Percentiles rank a stretch among this genome's conserved stretches.
These are phyloP conservation scores for Gossypium schwendimanii DNA, from an alignment of 441 rosid species.

Conservation along the genomic window DNA sequence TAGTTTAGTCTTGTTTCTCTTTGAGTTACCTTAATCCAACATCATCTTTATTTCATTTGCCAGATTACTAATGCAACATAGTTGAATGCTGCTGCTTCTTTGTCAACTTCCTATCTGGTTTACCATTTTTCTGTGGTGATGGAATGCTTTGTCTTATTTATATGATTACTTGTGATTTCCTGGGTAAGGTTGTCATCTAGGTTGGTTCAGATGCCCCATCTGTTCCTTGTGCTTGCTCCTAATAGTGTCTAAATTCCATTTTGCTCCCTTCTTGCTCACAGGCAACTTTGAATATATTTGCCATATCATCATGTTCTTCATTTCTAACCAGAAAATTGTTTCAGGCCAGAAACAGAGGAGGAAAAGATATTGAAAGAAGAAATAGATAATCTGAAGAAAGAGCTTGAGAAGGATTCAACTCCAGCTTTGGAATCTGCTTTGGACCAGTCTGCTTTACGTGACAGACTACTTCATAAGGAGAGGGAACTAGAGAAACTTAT, in stretches of 20 bases:
- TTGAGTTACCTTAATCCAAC: background rate
- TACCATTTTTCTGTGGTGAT: background rate
- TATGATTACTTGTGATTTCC: background rate
- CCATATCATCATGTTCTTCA: background rate
- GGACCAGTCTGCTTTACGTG: slow-evolving; percentile 30
- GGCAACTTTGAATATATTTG: background rate
- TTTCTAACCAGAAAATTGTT: slow-evolving; percentile 18
- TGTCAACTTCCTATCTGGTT: background rate
- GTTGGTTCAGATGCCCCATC: background rate
- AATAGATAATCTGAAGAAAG: slow-evolving; percentile 46
- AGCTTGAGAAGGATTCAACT: slow-evolving; percentile 37
- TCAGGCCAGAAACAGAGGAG: slow-evolving; percentile 80
- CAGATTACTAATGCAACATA: background rate
- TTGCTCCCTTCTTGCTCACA: background rate
- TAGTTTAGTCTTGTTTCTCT: background rate
- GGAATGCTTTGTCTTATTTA: background rate
- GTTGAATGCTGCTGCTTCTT: background rate
- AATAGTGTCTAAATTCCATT: background rate
- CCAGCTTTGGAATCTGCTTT: slow-evolving; percentile 26
- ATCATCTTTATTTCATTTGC: background rate
- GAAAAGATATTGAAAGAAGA: slow-evolving; percentile 71
- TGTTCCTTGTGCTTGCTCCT: background rate
- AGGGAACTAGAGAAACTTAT: slow-evolving; percentile 50
- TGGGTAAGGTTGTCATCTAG: background rate
- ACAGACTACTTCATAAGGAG: slow-evolving; percentile 49